A percentile compares a stretch with the other conserved stretches of the same genome.
Conservation (phyloP, 2,329 filamentous ascomycete species). For the Aspergillus sp. region DNA sequence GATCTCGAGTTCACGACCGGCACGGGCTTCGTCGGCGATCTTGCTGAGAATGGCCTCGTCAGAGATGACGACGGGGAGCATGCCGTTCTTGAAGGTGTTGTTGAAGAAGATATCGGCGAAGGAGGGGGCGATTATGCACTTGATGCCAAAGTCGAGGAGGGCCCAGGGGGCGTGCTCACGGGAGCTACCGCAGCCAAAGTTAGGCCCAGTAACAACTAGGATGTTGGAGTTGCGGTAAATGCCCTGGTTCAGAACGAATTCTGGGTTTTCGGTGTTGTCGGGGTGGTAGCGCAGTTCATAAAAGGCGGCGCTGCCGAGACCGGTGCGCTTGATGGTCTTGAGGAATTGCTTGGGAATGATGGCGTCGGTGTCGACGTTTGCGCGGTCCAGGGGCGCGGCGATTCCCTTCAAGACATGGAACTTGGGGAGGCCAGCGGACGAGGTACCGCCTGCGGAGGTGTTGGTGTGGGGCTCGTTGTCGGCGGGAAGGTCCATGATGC, state of each 20-base stretch:
- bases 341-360: conserved; percentile 99
- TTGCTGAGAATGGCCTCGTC: conserved; percentile 60
- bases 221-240: conserved; percentile 81
- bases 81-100: conserved; percentile 99
- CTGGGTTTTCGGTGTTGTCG: conserved; percentile 66
- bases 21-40: conserved; percentile 69
- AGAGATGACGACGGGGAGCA: conserved; percentile 76
- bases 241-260: conserved; percentile 85
- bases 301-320: conserved; percentile 83
- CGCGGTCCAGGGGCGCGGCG: conserved; percentile 76
- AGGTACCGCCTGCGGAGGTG: conserved; percentile 37
- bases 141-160: conserved; percentile 91
- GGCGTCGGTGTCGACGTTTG: conserved; percentile 96
- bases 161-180: conserved; percentile 98
- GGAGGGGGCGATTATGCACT: conserved; percentile 82
- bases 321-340: conserved; percentile 97
- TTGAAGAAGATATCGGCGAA: conserved; percentile 96
- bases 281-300: conserved; percentile 68
- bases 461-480: conserved; percentile 62
- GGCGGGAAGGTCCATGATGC: conserved; percentile 55
- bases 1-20: conserved; percentile 78
- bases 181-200: conserved; percentile 91
- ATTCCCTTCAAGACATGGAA: conserved; percentile 80
- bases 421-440: conserved; percentile 63
- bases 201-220: conserved; percentile 80